Evolutionary conservation across 2,329 filamentous ascomycete species (phyloP).

Genomic region (Rhinocladiella mackenziei): DNA sequence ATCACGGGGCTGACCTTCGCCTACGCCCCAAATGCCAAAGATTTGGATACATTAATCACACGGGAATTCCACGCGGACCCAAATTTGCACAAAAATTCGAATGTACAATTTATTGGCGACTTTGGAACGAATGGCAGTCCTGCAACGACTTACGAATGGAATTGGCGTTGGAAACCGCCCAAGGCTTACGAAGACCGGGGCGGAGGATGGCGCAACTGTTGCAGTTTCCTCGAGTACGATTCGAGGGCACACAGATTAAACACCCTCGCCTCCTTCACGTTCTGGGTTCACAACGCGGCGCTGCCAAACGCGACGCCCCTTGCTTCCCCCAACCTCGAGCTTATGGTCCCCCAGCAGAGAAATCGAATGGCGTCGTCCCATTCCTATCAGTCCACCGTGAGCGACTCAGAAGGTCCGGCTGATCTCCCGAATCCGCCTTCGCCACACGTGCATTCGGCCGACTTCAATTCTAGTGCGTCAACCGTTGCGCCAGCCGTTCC

Average conservation of each 20-base stretch:
- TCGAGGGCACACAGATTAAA: constrained; percentile 83
- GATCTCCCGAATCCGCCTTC: constrained; percentile 34
- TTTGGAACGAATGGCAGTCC: constrained; percentile 77
- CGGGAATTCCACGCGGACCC: constrained; percentile 95
- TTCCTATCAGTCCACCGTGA: constrained; percentile 78
- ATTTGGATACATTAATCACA: constrained; percentile 90
- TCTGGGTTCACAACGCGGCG: constrained; percentile 76
- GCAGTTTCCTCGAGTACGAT: constrained; percentile 97
- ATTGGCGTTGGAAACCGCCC: constrained; percentile 94
- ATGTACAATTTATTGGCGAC: constrained; percentile 92
- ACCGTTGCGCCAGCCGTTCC: constrained; percentile 40
- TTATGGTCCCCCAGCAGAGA: constrained; percentile 65
- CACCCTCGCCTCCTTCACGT: constrained; percentile 86
- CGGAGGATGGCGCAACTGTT: constrained; percentile 92
- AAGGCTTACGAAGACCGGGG: constrained; percentile 75
- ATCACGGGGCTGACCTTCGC: constrained; percentile 90
- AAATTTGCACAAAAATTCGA: constrained; percentile 94
- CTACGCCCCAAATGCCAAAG: constrained; percentile 76
- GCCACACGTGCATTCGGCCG: constrained; percentile 27
- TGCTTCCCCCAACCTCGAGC: constrained; percentile 67
- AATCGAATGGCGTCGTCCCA: constrained; percentile 81
- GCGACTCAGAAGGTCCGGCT: constrained; percentile 58
- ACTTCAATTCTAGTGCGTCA: constrained; percentile 34
- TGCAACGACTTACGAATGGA: constrained; percentile 87
- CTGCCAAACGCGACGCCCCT: constrained; percentile 53